phyloP scores from a whole-genome alignment of 2,329 filamentous ascomycete genomes.

The Mycosphaerelloides madeirae region DNA sequence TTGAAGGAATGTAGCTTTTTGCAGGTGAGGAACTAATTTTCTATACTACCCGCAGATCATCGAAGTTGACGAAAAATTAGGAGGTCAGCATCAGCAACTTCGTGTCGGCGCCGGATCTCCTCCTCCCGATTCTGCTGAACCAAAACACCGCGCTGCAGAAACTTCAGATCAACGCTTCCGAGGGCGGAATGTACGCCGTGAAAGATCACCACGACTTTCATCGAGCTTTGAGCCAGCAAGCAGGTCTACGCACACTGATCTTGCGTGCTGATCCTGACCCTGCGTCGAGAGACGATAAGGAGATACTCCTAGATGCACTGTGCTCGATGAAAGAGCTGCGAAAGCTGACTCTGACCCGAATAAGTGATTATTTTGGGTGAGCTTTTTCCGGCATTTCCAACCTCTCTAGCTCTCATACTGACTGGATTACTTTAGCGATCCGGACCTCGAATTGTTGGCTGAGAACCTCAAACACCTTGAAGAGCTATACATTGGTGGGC shows the following conservation, averaged over 20 bases:
- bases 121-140: constrained; percentile 47
- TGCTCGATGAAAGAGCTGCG: constrained; percentile 49
- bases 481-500: constrained; percentile 54
- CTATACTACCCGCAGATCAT: neutral
- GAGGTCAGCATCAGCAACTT: constrained; percentile 50
- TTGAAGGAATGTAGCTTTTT: constrained; percentile 51
- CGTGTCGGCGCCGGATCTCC: constrained; percentile 49
- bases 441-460: constrained; percentile 49
- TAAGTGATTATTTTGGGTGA: neutral
- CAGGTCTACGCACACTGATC: constrained; percentile 42
- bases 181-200: constrained; percentile 40
- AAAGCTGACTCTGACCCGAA: constrained; percentile 49
- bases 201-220: constrained; percentile 52
- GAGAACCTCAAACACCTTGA: constrained; percentile 47
- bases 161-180: constrained; percentile 43
- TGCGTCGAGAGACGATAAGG: constrained; percentile 42
- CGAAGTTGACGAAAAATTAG: neutral
- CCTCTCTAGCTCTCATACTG: too few relatives aligned
- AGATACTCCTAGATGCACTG: constrained; percentile 49
- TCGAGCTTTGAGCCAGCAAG: constrained; percentile 48
- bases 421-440: constrained; percentile 47
- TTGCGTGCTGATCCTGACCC: constrained; percentile 47
- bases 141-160: constrained; percentile 44
- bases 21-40: constrained; percentile 12
- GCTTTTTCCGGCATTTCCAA: too few relatives aligned